Conservation (phyloP, 768 basidiomycete species). For the Boletus coccyginus region DNA sequence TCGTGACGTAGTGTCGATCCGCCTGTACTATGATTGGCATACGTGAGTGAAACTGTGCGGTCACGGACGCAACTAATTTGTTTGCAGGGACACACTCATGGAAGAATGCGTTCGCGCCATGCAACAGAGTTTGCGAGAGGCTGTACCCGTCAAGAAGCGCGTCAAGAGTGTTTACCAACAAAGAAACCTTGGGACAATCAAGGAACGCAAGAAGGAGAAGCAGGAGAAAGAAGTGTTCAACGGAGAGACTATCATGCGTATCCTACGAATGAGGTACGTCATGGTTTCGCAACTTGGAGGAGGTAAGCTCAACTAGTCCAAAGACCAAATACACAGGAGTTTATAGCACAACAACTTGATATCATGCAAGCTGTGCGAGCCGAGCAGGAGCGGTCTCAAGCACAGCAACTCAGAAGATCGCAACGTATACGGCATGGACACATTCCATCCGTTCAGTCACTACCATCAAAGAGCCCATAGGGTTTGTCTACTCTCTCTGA, state of each 20-base stretch:
- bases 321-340: constrained; percentile 80
- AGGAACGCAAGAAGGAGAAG: constrained; percentile 86
- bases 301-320: constrained; percentile 1
- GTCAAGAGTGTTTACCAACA: constrained; percentile 92
- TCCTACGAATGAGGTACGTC: constrained; percentile 88
- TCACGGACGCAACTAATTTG: constrained; percentile 5
- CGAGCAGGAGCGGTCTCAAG: constrained; percentile 74
- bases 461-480: constrained; percentile 26
- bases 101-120: constrained; percentile 96
- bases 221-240: constrained; percentile 71
- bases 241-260: constrained; percentile 91
- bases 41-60: constrained; percentile 51
- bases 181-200: constrained; percentile 94
- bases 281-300: not conserved
- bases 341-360: constrained; percentile 83
- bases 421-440: constrained; percentile 47
- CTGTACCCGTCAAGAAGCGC: constrained; percentile 79
- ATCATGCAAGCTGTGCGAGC: constrained; percentile 81
- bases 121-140: constrained; percentile 77
- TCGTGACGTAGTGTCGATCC: constrained; percentile 83
- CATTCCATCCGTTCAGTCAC: constrained; percentile 26
- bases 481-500: constrained; percentile 9
- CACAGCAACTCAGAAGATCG: constrained; percentile 54
- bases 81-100: constrained; percentile 72
- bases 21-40: constrained; percentile 95